Evolutionary conservation across 805 yeast species (phyloP).

Genomic region (Schwanniomyces vanrijiae): DNA sequence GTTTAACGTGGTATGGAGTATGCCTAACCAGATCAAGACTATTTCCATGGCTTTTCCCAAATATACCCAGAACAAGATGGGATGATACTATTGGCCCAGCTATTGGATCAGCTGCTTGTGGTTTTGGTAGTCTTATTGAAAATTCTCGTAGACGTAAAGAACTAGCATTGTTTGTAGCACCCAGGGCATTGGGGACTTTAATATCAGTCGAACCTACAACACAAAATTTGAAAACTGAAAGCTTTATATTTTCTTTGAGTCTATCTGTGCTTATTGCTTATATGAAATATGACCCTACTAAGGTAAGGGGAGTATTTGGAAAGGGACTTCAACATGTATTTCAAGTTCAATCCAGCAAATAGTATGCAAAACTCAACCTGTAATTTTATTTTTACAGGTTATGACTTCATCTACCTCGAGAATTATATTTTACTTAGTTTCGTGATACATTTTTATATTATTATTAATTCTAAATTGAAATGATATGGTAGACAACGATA

Average conservation of each 20-base stretch:
- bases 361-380: background rate
- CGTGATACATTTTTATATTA: background rate
- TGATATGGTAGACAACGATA: conserved; percentile 17
- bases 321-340: conserved; percentile 18
- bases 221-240: conserved; percentile 26
- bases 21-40: conserved; percentile 42
- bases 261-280: conserved; percentile 38
- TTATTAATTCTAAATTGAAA: conserved; percentile 7
- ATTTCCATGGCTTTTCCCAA: conserved; percentile 39
- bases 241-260: conserved; percentile 31
- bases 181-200: conserved; percentile 35
- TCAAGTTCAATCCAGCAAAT: conserved; percentile 1
- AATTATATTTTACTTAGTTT: background rate
- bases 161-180: conserved; percentile 48
- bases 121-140: conserved; percentile 43
- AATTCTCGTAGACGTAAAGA: conserved; percentile 42
- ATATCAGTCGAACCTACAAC: conserved; percentile 25
- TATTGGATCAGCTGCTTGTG: conserved; percentile 41
- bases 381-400: background rate
- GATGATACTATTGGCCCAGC: conserved; percentile 42
- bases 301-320: conserved; percentile 39
- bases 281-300: conserved; percentile 24
- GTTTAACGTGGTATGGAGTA: conserved; percentile 47
- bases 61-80: conserved; percentile 28
- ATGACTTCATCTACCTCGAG: background rate